Base-by-base conservation (phyloP, 164 flowering plant species). In the Malania oleifera region DNA sequence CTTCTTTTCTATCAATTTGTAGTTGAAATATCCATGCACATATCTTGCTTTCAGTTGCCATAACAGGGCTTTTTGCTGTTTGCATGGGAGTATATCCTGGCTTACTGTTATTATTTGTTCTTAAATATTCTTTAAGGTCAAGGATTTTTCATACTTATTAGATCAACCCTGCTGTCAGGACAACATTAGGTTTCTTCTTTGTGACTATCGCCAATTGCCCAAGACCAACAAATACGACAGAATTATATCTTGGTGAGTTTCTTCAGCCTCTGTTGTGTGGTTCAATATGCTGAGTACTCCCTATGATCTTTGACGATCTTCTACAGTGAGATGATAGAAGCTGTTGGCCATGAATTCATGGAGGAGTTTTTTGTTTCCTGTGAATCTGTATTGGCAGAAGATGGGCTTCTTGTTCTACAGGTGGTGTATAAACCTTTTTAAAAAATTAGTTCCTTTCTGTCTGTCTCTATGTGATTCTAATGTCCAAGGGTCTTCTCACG, bases 361-460 rank as follows among this genome's bases (percentile, higher is more conserved):
- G 95, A 84, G 54, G 89, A 82, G 20, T 89, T 83, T 34, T 87
- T 92, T 29, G 71, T 77, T 18, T 69, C 82, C 37, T 87, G 93
- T 57, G 96, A 92, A 47, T 84, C 96, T 17, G 73, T 70, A 15
- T 68, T 92, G 67, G 86, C 88, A 39, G 78, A 82, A 64, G 70
- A 89, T 52, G 96, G 98, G 3, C 74, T 92, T 57, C 69, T 89
- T 65, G 91, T 92, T 65, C 73, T 89, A n/a, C 98, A 92, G 95
- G 98, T 89, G 73, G 50, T 54, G 18, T n/a, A 34, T 10, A 22
- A 31, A 31, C 6, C 4, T 4, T 4, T 4, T 4, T 4, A 31
- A 31, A 31, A 31, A 31, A 31, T 4, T 4, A 31, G 9, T 31
- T n/a, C n/a, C n/a, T n/a, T n/a, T n/a, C n/a, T n/a, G n/a, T n/a